Conservation (phyloP, 257 asterid genomes). For the Solanum pimpinellifolium region DNA sequence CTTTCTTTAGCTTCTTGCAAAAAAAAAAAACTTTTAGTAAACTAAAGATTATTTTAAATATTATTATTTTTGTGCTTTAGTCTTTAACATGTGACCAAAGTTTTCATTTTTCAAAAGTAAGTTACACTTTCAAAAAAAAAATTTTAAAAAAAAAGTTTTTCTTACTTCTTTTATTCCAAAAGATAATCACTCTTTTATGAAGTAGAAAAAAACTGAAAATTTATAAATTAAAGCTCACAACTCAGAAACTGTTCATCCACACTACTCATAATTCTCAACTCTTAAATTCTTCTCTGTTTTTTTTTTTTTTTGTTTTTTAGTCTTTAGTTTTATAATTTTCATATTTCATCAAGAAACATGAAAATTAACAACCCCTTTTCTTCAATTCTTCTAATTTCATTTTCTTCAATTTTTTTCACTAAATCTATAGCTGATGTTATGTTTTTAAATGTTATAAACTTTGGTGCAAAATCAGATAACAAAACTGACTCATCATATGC, state of each 20-base stretch:
- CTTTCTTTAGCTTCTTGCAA: background rate
- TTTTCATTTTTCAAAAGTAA: background rate
- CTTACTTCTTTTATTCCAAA: background rate
- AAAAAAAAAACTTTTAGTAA: background rate
- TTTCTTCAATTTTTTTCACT: background rate
- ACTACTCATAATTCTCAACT: background rate
- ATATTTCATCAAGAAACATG: background rate
- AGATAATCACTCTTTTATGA: background rate
- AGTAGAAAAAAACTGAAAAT: background rate
- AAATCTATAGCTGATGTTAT: background rate
- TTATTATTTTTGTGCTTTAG: background rate
- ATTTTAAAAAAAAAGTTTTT: background rate
- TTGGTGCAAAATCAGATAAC: background rate
- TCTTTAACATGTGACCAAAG: background rate
- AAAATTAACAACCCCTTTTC: background rate
- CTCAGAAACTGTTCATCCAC: background rate
- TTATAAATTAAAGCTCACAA: background rate
- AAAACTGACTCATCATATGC: background rate
- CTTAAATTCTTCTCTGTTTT: background rate
- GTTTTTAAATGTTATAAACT: background rate
- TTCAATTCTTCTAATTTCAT: background rate
- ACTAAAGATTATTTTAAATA: background rate
- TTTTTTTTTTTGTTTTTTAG: too few relatives aligned
- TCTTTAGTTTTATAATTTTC: background rate
- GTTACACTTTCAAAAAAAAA: background rate